Conservation (phyloP, 176 grass and related monocot species). For the Otatea glauca region DNA sequence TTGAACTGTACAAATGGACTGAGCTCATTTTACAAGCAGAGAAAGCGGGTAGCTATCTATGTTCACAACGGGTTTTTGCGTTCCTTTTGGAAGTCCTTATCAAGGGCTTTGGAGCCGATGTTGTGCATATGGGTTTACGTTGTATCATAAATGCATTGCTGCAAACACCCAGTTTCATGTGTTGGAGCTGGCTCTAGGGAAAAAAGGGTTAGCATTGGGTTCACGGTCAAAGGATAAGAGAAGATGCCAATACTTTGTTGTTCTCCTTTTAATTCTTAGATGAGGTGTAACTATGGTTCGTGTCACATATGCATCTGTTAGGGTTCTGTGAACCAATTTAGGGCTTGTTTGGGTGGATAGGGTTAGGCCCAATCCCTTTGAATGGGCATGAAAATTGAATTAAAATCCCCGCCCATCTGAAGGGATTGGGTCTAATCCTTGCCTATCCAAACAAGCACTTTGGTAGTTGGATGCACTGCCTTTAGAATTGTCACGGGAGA, state of each 20-base stretch:
- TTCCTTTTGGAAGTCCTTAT: background rate
- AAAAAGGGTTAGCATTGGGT: background rate
- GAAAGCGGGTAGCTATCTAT: too few species aligned
- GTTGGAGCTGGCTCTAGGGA: background rate
- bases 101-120: background rate
- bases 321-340: background rate
- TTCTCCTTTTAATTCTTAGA: background rate
- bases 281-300: background rate
- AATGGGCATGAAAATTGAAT: background rate
- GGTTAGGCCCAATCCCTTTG: background rate
- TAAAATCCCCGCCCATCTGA: too few species aligned
- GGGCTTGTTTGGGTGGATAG: background rate
- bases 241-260: background rate
- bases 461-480: background rate
- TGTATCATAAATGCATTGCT: background rate
- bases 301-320: background rate
- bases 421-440: background rate
- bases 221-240: background rate
- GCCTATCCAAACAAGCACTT: background rate
- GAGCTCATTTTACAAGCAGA: background rate
- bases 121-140: background rate
- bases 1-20: conserved; percentile 1
- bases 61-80: background rate
- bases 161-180: background rate
- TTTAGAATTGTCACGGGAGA: background rate